Evolutionary conservation across 2,329 filamentous ascomycete species (phyloP).

Genomic region (Fusarium praegraminearum): DNA sequence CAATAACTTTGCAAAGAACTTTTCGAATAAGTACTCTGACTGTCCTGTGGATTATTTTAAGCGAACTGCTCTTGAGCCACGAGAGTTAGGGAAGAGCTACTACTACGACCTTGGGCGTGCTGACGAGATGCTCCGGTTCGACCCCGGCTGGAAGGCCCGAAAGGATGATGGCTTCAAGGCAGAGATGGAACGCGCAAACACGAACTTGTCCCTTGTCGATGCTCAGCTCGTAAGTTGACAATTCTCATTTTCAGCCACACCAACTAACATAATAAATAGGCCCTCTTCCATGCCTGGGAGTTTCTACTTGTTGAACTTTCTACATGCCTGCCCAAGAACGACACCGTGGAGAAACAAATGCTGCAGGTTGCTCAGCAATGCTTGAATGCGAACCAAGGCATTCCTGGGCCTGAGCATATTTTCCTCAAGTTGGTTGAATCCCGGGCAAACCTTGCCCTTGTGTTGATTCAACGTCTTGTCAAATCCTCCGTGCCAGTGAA

Average conservation of each 20-base stretch:
- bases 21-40: conserved; percentile 80
- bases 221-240: conserved; percentile 79
- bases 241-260: conserved; percentile 43
- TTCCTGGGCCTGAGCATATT: conserved; percentile 80
- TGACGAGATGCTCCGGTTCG: conserved; percentile 79
- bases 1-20: conserved; percentile 85
- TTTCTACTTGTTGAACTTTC: conserved; percentile 87
- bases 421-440: conserved; percentile 82
- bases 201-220: conserved; percentile 91
- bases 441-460: conserved; percentile 83
- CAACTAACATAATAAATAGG: conserved; percentile 59
- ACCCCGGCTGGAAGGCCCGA: conserved; percentile 80
- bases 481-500: conserved; percentile 64
- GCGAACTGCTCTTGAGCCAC: conserved; percentile 74
- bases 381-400: conserved; percentile 79
- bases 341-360: conserved; percentile 74
- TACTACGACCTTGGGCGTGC: conserved; percentile 87
- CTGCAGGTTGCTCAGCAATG: conserved; percentile 81
- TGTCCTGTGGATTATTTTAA: conserved; percentile 84
- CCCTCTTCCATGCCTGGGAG: conserved; percentile 90
- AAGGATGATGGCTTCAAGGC: conserved; percentile 79
- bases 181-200: conserved; percentile 88
- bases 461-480: conserved; percentile 83
- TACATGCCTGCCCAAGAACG: conserved; percentile 66
- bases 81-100: conserved; percentile 78